phyloP scores from a whole-genome alignment of 352 stramenopile species.

The Thalassiosira hispida region DNA sequence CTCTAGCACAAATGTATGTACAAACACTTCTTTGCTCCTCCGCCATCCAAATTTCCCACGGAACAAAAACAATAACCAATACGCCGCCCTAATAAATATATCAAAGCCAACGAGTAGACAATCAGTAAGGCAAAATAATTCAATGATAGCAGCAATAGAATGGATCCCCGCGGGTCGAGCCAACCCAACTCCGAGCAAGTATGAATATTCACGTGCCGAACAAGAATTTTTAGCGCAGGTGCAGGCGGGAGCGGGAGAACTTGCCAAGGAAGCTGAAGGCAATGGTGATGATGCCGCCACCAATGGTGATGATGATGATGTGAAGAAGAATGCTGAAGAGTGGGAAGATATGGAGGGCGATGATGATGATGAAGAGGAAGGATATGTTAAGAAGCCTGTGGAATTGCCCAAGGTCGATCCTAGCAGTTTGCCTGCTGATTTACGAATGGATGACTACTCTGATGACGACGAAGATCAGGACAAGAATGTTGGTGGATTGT shows the following conservation, averaged over 20 bases:
- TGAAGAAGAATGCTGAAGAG: conserved; percentile 3
- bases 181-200: conserved; percentile 75
- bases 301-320: not conserved
- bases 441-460: conserved; percentile 86
- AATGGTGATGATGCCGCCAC: conserved; percentile 5
- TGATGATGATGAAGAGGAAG: conserved; percentile 35
- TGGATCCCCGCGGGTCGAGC: conserved; percentile 81
- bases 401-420: conserved; percentile 58
- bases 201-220: conserved; percentile 77
- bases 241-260: conserved; percentile 2
- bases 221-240: conserved; percentile 65
- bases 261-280: conserved; percentile 2
- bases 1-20: no score
- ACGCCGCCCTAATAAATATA: not conserved
- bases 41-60: no score
- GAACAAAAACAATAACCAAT: no score
- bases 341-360: conserved; percentile 43
- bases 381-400: conserved; percentile 18
- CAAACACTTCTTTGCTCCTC: no score
- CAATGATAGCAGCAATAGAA: conserved; percentile 81
- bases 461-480: conserved; percentile 76
- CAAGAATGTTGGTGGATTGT: conserved; percentile 67
- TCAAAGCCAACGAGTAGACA: not conserved
- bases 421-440: conserved; percentile 73
- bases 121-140: not conserved